phyloP scores from a whole-genome alignment of 2,329 filamentous ascomycete species.

The Coniella lustricola region DNA sequence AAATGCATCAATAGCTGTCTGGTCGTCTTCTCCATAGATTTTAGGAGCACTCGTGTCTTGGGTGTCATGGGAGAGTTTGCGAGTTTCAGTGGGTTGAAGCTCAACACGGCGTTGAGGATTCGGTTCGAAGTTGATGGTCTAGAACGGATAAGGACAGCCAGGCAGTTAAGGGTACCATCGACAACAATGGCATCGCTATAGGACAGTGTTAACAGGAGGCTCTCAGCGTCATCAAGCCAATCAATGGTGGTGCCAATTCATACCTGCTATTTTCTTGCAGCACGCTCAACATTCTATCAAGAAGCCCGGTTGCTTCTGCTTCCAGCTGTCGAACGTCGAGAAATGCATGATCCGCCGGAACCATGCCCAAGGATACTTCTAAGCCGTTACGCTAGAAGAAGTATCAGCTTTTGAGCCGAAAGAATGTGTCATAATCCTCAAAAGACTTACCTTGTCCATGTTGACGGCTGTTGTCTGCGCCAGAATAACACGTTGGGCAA shows the following conservation, averaged over 20 bases:
- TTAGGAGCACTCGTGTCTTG: constrained; percentile 72
- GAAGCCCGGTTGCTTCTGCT: constrained; percentile 82
- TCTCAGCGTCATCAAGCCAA: too few species aligned
- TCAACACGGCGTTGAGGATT: constrained; percentile 77
- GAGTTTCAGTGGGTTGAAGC: constrained; percentile 84
- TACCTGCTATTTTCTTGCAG: constrained; percentile 84
- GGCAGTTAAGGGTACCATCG: constrained; percentile 83
- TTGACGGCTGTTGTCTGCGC: constrained; percentile 82
- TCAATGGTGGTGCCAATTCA: constrained; percentile 23
- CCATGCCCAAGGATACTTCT: constrained; percentile 80
- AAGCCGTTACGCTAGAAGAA: constrained; percentile 57
- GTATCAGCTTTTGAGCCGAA: not conserved
- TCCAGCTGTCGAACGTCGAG: constrained; percentile 77
- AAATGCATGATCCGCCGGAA: constrained; percentile 75
- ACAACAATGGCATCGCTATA: constrained; percentile 77
- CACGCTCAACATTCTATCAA: constrained; percentile 79
- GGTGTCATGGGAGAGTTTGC: constrained; percentile 71
- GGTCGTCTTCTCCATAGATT: constrained; percentile 92
- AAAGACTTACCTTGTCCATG: constrained; percentile 50
- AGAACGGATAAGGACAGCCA: constrained; percentile 75
- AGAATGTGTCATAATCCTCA: constrained; percentile 22
- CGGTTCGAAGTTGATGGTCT: constrained; percentile 76
- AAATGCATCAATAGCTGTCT: constrained; percentile 78
- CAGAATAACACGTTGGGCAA: constrained; percentile 86
- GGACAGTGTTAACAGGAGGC: constrained; percentile 19